These are phyloP conservation scores for Erodium texanum DNA, from an alignment of 441 rosid genomes.

Conservation along the genomic window DNA sequence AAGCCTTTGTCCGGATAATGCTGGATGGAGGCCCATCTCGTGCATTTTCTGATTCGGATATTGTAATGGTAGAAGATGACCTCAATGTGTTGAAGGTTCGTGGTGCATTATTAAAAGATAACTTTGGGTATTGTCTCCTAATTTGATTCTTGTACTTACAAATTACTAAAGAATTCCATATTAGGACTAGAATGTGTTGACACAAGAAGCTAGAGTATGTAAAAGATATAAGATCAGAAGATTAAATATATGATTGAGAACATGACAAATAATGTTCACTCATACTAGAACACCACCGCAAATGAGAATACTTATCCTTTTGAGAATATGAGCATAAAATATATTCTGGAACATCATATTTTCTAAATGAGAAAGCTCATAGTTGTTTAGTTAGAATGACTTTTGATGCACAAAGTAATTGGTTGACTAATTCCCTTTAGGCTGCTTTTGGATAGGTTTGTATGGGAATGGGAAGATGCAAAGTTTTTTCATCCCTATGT, in stretches of 20 bases:
- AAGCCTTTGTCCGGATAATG: constrained; percentile 72
- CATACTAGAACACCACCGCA: background rate
- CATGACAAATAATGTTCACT: background rate
- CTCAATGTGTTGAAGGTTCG: constrained; percentile 61
- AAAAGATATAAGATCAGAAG: background rate
- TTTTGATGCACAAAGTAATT: no score
- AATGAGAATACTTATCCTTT: background rate
- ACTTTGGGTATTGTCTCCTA: background rate
- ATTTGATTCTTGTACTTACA: background rate
- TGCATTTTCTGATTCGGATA: constrained; percentile 79
- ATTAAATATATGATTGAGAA: background rate
- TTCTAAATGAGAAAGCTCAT: background rate
- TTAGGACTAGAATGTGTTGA: constrained; percentile 1
- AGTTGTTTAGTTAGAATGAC: background rate
- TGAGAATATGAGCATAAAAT: background rate
- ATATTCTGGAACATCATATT: background rate
- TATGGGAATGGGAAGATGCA: no score
- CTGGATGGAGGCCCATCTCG: constrained; percentile 97
- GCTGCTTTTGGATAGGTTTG: no score
- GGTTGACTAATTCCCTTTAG: no score
- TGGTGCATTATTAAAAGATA: background rate
- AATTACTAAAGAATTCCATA: background rate
- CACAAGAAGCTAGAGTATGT: background rate
- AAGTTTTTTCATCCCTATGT: no score
- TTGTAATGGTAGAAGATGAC: constrained; percentile 77